Evolutionary conservation across 2,329 filamentous ascomycete species (phyloP), one percentile per base, ranked within the genome.

Genomic region (Sordariomycetes sp.): DNA sequence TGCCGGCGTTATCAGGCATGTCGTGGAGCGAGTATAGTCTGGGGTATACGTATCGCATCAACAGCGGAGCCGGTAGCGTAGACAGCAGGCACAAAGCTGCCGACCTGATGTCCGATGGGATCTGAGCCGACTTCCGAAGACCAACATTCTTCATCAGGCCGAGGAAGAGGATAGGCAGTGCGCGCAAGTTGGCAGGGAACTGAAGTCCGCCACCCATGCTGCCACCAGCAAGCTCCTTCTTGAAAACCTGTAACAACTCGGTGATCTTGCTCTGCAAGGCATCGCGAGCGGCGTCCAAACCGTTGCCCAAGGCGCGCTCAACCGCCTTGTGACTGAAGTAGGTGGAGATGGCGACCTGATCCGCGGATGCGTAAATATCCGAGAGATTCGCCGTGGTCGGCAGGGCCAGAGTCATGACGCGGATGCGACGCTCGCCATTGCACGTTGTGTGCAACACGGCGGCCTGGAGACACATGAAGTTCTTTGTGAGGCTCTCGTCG

Each of bases 271-370:
- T 77, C 57, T 95, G 87, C 28, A 96, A 69, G 30, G 86, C 82
- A 58, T 98, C 92, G 27, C 92, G 75, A 33, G 92, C 92, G 31
- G 86, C 82, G 47, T 98, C 92, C 33, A 98, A 68, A 25, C 90
- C 88, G 48, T 77, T 86, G 47, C 85, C 82, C 25, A 98, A 67
- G 9, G 84, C 80, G 47, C 86, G 75, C 65, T 98, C 92, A 4
- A 96, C 92, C 12, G 92, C 92, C 67, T 96, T 96, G 72, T 98
- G 92, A 47, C 83, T 90, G 68, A 90, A 96, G 66, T 90, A 96
- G 10, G 85, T 84, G 4, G 88, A 83, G 46, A 98, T 86, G 11
- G 92, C 92, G 49, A 82, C 82, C 58, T 95, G 90, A 52, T 98
- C 92, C 0, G 92, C 92, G 5, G 86, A 94, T 8, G 92, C 87